Conservation (phyloP, 2,329 filamentous ascomycete genomes). For the Botrytis tulipae region DNA sequence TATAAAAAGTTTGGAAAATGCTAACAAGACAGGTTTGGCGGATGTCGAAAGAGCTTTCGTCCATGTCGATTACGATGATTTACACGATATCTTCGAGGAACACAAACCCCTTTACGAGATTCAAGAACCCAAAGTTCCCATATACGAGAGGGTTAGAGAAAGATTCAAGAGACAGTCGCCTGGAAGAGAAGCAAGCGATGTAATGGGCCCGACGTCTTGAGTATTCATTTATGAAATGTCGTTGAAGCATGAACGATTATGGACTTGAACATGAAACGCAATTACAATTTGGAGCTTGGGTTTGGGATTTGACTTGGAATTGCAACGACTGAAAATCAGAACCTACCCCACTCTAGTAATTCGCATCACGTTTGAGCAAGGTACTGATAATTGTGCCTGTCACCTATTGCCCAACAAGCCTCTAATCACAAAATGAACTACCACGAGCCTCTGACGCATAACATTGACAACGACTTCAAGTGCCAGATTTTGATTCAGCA, state of each 20-base stretch:
- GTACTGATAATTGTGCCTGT: neutral
- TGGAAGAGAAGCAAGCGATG: neutral
- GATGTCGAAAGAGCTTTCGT: conserved; percentile 94
- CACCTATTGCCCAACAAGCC: neutral
- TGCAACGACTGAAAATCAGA: neutral
- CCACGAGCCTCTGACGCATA: neutral
- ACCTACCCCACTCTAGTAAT: neutral
- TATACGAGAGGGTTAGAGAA: conserved; percentile 15
- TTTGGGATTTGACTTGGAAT: neutral
- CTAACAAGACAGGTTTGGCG: conserved; percentile 52
- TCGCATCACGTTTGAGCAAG: neutral
- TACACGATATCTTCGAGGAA: conserved; percentile 21
- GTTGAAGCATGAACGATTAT: neutral
- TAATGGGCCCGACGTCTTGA: neutral
- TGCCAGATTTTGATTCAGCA: neutral
- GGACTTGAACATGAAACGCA: neutral
- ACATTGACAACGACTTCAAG: neutral
- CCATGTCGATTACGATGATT: conserved; percentile 86
- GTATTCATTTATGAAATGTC: neutral
- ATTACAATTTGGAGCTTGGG: neutral
- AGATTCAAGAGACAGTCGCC: conserved; percentile 4
- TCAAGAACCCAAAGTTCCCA: conserved; percentile 15
- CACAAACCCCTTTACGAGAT: conserved; percentile 20
- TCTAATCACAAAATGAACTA: neutral
- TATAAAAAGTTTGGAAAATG: neutral